phyloP scores from a whole-genome alignment of 352 stramenopile genomes.

The Phytophthora pinifolia region DNA sequence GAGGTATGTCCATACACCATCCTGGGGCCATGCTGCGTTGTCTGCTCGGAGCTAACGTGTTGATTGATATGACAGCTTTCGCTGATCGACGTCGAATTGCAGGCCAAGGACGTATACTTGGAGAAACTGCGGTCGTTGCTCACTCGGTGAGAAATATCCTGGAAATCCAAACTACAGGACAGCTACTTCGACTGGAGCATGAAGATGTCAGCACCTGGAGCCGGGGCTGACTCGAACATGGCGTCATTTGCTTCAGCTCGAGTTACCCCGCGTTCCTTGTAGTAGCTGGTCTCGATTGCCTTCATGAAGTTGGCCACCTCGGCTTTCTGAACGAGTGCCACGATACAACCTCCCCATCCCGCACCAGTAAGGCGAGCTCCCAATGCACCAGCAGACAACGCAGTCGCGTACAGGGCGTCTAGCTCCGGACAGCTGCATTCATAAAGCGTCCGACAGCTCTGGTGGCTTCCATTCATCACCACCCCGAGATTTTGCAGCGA shows the following conservation, averaged over 20 bases:
- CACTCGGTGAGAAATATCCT: slow-evolving; percentile 12
- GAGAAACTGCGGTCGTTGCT: slow-evolving; percentile 52
- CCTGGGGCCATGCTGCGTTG: too few species aligned
- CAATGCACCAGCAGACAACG: slow-evolving; percentile 45
- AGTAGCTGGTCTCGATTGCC: slow-evolving; percentile 37
- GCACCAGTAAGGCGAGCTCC: slow-evolving; percentile 77
- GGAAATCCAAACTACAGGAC: not conserved
- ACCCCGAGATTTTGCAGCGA: slow-evolving; percentile 41
- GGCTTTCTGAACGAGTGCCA: slow-evolving; percentile 51
- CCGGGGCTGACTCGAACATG: slow-evolving; percentile 38
- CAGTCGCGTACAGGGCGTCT: slow-evolving; percentile 59
- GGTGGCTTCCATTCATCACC: slow-evolving; percentile 73
- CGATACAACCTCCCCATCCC: slow-evolving; percentile 82
- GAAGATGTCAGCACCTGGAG: slow-evolving; percentile 37
- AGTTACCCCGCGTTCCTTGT: slow-evolving; percentile 20
- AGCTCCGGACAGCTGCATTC: slow-evolving; percentile 79
- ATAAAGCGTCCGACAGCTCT: slow-evolving; percentile 64
- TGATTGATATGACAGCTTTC: slow-evolving; percentile 39
- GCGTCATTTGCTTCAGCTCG: slow-evolving; percentile 11
- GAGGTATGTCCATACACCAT: slow-evolving; percentile 39
- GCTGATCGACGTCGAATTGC: slow-evolving; percentile 66
- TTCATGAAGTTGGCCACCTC: slow-evolving; percentile 42
- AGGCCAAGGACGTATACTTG: slow-evolving; percentile 70
- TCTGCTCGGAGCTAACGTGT: not conserved
- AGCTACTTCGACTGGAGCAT: not conserved